Base-by-base conservation (phyloP, 225 moss, liverwort and hornwort species). In the Neckera pumila region DNA sequence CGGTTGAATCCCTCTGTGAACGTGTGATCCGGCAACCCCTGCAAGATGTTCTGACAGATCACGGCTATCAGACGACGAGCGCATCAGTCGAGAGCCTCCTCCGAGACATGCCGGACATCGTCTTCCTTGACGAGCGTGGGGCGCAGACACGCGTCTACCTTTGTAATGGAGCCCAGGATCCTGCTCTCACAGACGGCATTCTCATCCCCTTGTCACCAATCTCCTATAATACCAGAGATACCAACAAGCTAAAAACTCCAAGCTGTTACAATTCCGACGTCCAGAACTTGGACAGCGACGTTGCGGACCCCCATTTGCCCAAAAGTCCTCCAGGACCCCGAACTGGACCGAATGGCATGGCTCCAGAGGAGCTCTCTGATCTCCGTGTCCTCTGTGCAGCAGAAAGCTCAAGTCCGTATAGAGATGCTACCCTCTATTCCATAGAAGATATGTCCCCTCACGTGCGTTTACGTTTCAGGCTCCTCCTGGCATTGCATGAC, bases 151-250 rank as follows among this genome's bases (percentile, higher is more conserved):
- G 59, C 40, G 94, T 93, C 22, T 94, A 83, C 84, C 88, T 96
- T 27, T 94, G 89, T 47, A 90, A 90, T 82, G 92, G 93, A 77
- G 96, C 94, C 56, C 90, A 96, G 78, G 93, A 98, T 84, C 98
- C 98, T 58, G 92, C 95, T 27, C 92, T 95, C 26, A 96, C 94
- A 34, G 96, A 98, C 80, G 96, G 96, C 40, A 85, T 98, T 54
- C 93, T 96, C 47, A 86, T 96, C 34, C 92, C 80, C 65, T 87
- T 89, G 10, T 31, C 43, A 72, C 85, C 71, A 49, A 36, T 71
- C 62, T 53, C 53, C 70, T 61, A 19, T 27, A 34, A 43, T 43
- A 34, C 27, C 19, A 79, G 69, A 80, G 80, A 86, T 34, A 59
- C 79, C 19, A 69, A 43, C 86, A 79, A 86, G 78, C 77, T 86